phyloP scores from a whole-genome alignment of 441 rosid species.

The Brassica balearica region DNA sequence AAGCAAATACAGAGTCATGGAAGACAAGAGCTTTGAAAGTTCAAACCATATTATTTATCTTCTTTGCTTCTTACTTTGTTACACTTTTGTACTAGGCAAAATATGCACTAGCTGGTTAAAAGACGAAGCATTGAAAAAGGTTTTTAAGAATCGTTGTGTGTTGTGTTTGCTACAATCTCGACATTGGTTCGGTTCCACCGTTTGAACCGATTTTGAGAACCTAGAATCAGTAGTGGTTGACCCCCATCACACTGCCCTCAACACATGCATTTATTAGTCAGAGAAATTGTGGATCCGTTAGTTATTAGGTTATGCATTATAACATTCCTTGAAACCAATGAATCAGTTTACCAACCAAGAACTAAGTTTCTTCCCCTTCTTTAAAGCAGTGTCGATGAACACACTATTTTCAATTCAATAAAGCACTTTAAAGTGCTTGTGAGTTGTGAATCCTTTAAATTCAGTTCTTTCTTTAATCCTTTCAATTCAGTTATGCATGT shows the following conservation, averaged over 20 bases:
- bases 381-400: too few relatives aligned
- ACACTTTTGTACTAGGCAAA: slow-evolving; percentile 13
- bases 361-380: too few relatives aligned
- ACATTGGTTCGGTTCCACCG: not conserved
- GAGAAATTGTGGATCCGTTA: too few relatives aligned
- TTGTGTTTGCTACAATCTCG: not conserved
- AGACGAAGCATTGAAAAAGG: not conserved
- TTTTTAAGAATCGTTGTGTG: not conserved
- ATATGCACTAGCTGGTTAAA: slow-evolving; percentile 15
- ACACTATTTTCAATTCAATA: too few relatives aligned
- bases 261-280: not conserved
- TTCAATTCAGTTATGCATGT: not conserved
- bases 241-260: not conserved
- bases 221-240: not conserved
- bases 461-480: not conserved
- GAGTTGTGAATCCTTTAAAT: too few relatives aligned
- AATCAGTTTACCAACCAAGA: too few relatives aligned
- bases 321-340: too few relatives aligned
- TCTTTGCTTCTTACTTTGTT: slow-evolving; percentile 12
- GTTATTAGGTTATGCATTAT: not conserved
- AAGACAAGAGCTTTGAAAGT: slow-evolving; percentile 20
- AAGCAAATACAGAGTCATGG: slow-evolving; percentile 24
- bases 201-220: not conserved
- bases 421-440: too few relatives aligned
- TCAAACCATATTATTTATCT: slow-evolving; percentile 12